Base-by-base conservation (phyloP, 2,329 filamentous ascomycete species). In the Calonectria fujianensis region DNA sequence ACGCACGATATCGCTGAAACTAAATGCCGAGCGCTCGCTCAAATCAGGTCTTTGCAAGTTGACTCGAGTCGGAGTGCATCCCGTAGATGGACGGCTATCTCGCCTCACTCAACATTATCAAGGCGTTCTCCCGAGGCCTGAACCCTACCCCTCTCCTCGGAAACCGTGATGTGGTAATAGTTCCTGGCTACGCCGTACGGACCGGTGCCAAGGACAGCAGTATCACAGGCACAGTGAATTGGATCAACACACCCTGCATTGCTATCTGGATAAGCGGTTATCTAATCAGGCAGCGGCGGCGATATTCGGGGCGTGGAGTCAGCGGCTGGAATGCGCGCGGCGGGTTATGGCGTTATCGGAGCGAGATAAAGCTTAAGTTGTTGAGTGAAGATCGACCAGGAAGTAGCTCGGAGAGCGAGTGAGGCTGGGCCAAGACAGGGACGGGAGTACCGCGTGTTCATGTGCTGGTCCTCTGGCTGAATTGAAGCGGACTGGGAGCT, bases 291-390 rank as follows among this genome's bases (percentile, higher is more conserved):
- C 51, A 67, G 41, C 7, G 18, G 16, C 11, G 57, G 29, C 51
- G 24, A n/a, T 52, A 51, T 24, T 39, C 41, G 27, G 31, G 35
- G 18, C 29, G 69, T 70, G 64, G 71, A 70, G 54, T 37, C 13
- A 52, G 69, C 37, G 71, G 20, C 61, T 71, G 72, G 78, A 75
- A 81, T 81, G 80, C 70, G 75, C 77, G 70, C 63, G 69, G 73
- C 61, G 63, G 50, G 66, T 74, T 73, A 81, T 81, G 80, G 80
- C 77, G 80, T 81, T 81, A 81, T 81, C 80, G 73, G 78, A 79
- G 48, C 65, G 39, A 79, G 77, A 80, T 78, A 78, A 74, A 77
- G 70, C 77, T 74, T 70, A 74, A 70, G 57, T 68, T 50, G 32
- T 57, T 71, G 64, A 76, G 54, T 50, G 24, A 18, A 37, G 68